Conservation (phyloP, 1,139 yeast species). For the Candida mesenterica region DNA sequence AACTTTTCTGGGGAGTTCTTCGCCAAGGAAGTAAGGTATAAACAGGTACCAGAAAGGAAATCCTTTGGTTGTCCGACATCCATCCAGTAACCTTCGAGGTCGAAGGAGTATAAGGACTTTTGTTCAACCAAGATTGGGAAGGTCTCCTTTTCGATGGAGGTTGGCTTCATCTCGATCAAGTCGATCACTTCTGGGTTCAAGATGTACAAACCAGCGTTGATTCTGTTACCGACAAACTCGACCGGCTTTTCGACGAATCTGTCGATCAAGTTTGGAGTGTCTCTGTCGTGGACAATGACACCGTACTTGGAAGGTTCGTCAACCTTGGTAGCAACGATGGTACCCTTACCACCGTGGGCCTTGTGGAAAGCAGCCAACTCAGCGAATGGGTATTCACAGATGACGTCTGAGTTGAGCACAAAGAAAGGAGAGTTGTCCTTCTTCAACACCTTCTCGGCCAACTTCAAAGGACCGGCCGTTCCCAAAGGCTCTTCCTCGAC, state of each 20-base stretch:
- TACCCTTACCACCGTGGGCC: slow-evolving; percentile 96
- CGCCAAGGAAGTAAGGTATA: slow-evolving; percentile 83
- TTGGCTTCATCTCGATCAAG: slow-evolving; percentile 95
- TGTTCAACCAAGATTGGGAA: slow-evolving; percentile 94
- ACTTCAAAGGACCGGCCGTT: slow-evolving; percentile 98
- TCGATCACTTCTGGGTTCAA: slow-evolving; percentile 96
- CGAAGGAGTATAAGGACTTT: slow-evolving; percentile 89
- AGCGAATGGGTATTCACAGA: slow-evolving; percentile 96
- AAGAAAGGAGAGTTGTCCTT: slow-evolving; percentile 97
- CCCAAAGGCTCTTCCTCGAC: slow-evolving; percentile 99
- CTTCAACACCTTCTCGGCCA: slow-evolving; percentile 90
- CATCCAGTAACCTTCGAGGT: slow-evolving; percentile 99
- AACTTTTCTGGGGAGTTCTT: slow-evolving; percentile 76
- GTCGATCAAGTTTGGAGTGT: slow-evolving; percentile 90
- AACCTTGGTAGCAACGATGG: slow-evolving; percentile 98
- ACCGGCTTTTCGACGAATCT: slow-evolving; percentile 99
- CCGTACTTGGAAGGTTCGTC: slow-evolving; percentile 99
- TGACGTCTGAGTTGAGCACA: slow-evolving; percentile 96
- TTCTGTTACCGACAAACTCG: slow-evolving; percentile 97
- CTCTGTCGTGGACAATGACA: slow-evolving; percentile 96
- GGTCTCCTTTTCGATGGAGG: slow-evolving; percentile 98
- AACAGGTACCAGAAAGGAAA: slow-evolving; percentile 93
- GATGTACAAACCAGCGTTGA: slow-evolving; percentile 95
- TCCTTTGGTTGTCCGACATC: slow-evolving; percentile 99
- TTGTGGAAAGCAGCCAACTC: slow-evolving; percentile 92